Evolutionary conservation across 2,329 filamentous ascomycete species (phyloP), one percentile per base, ranked within the genome.

Genomic region (Cladorrhinum sp.): DNA sequence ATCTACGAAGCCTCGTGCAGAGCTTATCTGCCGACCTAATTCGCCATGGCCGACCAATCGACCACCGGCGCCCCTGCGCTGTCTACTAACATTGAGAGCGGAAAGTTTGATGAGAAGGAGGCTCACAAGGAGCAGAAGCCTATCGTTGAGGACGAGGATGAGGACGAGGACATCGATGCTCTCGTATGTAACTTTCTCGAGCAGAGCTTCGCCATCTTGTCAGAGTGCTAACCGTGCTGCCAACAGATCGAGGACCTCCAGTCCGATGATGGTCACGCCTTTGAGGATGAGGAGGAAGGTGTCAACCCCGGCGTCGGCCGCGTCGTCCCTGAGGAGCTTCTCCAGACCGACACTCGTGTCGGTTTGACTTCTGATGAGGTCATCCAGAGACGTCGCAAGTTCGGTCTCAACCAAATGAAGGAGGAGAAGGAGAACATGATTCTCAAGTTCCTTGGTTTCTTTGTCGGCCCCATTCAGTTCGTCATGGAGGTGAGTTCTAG

Each of bases 381-480:
- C 55, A 64, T 77, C 29, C 71, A 78, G 55, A 78, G 80, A 55
- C 83, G 87, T 61, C 87, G 85, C 78, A 91, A 90, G 75, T 91
- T 87, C 74, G 92, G 92, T 74, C 81, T 90, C 72, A 96, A 96
- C 75, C 87, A 91, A 75, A 92, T 96, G 90, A 92, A 69, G 77
- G 91, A 96, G 78, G 90, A 93, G 79, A 92, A 92, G 78, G 89
- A 92, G 77, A 96, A 93, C 71, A 71, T 92, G 61, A 76, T 93
- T 63, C 82, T 95, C 71, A 95, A 96, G 81, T 96, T 96, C 76
- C 76, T 86, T 70, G 81, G 83, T 69, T 95, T 90, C 79, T 96
- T 96, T 75, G 80, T 95, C 59, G 92, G 92, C 67, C 92, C 92
- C 23, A 93, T 96, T 67, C 92, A 96, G 75, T 93, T 93, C 76